Percentiles rank a stretch among this genome's conserved stretches.
phyloP scores from a whole-genome alignment of 345 rosid genomes.

The Lumnitzera littorea region DNA sequence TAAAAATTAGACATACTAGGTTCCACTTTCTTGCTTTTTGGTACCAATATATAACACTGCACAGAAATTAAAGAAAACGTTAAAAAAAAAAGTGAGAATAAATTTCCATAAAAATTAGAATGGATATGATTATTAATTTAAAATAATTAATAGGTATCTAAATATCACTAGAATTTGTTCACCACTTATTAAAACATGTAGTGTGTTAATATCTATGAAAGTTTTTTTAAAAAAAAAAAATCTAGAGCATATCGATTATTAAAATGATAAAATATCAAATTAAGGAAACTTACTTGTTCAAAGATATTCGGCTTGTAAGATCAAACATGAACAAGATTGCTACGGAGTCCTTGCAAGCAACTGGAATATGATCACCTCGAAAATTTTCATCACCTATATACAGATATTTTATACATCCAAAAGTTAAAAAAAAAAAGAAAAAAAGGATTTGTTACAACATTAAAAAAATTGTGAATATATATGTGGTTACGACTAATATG shows the following conservation, averaged over 20 bases:
- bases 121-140: no score
- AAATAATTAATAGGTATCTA: no score
- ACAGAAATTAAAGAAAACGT: not conserved
- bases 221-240: no score
- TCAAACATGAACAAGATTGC: slow-evolving; percentile 90
- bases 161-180: no score
- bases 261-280: not conserved
- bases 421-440: no score
- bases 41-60: slow-evolving; percentile 75
- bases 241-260: not conserved
- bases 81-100: not conserved
- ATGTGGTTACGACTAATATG: not conserved
- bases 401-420: no score
- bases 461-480: no score
- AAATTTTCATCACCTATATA: slow-evolving; percentile 45
- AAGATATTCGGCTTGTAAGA: slow-evolving; percentile 76
- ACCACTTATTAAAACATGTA: no score
- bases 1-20: slow-evolving; percentile 35
- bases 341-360: slow-evolving; percentile 76
- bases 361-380: slow-evolving; percentile 38
- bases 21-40: slow-evolving; percentile 72
- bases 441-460: no score
- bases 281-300: slow-evolving; percentile 34
- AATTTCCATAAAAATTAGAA: no score
- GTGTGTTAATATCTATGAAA: no score